Evolutionary conservation across 2,329 filamentous ascomycete species (phyloP), one percentile per base, ranked within the genome.

Genomic region (Myrmaecium sp.): DNA sequence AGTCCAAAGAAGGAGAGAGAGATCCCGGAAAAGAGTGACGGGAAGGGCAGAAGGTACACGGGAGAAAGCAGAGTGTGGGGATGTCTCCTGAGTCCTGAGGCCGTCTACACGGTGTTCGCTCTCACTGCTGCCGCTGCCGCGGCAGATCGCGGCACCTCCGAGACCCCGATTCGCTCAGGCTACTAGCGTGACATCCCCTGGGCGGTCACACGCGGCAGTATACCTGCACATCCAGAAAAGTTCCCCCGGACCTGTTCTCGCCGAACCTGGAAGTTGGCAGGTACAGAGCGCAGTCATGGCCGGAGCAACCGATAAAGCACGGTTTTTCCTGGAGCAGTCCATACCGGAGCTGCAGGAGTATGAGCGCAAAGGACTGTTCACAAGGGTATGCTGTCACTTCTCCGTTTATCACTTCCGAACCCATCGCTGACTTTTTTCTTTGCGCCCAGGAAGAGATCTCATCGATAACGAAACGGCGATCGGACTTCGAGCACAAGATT

Each of bases 241-340:
- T n/a, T n/a, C n/a, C n/a, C n/a, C n/a, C n/a, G 8, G 22, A 24
- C 9, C 13, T 14, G 32, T 33, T 37, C 36, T 37, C 38, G 36
- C 30, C 30, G 25, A n/a, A 21, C 12, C 7, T 11, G 13, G 29
- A 19, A 11, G 15, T 8, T 9, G 18, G 17, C 6, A 6, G 17
- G n/a, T n/a, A 11, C 26, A 11, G 14, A 28, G 26, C n/a, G n/a
- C n/a, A n/a, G n/a, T n/a, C n/a, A n/a, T n/a, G n/a, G n/a, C n/a
- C n/a, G n/a, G n/a, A n/a, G 82, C 89, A 31, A 76, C 79, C 36
- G 89, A 95, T 46, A 95, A 94, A 56, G 89, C 86, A 30, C 80
- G 86, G 31, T 95, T 86, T 56, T 94, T 80, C 54, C 68, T 95
- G 36, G 89, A 98, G 59, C 77, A 86, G 40, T 77, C 79, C 2